phyloP scores from a whole-genome alignment of 805 yeast genomes.

The Candida chauliodis region DNA sequence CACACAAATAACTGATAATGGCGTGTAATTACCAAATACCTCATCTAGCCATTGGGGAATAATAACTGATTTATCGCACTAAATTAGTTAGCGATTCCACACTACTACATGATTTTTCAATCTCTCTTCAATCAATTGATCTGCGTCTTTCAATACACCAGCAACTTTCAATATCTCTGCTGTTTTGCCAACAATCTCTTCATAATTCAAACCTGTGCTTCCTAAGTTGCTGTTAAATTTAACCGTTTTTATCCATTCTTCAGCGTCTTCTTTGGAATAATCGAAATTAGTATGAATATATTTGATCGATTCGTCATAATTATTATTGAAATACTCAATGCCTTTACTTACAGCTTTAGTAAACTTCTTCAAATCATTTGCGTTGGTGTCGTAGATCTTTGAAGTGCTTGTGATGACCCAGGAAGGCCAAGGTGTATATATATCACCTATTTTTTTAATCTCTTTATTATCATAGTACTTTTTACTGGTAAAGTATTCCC shows the following conservation, averaged over 20 bases:
- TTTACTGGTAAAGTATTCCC: conserved; percentile 92
- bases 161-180: conserved; percentile 57
- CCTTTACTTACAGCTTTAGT: conserved; percentile 61
- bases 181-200: conserved; percentile 52
- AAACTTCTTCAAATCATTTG: conserved; percentile 33
- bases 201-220: conserved; percentile 41
- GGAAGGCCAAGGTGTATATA: conserved; percentile 95
- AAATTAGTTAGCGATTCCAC: too few species aligned
- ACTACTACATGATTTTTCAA: conserved; percentile 18
- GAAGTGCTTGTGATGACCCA: conserved; percentile 72
- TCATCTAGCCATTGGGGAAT: too few species aligned
- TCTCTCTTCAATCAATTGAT: conserved; percentile 22
- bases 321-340: conserved; percentile 54
- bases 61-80: too few species aligned
- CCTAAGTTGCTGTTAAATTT: conserved; percentile 49
- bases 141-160: conserved; percentile 46
- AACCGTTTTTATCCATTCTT: conserved; percentile 79
- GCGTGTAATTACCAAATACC: too few species aligned
- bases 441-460: conserved; percentile 79
- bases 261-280: conserved; percentile 73
- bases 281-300: conserved; percentile 68
- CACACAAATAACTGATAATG: too few species aligned
- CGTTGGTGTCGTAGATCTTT: conserved; percentile 28
- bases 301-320: conserved; percentile 62
- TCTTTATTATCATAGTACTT: conserved; percentile 77